Evolutionary conservation across 192 early-diverging fungal species (phyloP).

Genomic region (Anaeromyces robustus): DNA sequence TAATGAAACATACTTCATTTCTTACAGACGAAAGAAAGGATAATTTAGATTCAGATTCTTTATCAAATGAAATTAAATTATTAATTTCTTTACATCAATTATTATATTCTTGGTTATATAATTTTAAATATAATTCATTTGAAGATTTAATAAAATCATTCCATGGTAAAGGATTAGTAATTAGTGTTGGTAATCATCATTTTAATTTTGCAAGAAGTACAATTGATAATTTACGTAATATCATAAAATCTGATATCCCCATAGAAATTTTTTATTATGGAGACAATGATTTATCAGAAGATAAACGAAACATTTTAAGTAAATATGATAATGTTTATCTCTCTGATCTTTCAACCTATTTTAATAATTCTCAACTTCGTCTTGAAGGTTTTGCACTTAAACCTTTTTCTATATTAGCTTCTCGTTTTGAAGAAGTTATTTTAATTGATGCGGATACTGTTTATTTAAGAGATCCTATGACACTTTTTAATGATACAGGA

Average conservation of each 20-base stretch:
- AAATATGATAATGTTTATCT: slow-evolving; percentile 15
- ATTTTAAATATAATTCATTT: not conserved
- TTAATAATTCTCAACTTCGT: slow-evolving; percentile 18
- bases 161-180: slow-evolving; percentile 20
- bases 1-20: not conserved
- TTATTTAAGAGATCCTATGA: slow-evolving; percentile 38
- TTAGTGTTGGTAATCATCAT: slow-evolving; percentile 27
- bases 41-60: not conserved
- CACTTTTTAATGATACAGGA: slow-evolving; percentile 25
- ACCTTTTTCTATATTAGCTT: slow-evolving; percentile 48
- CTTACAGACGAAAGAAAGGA: not conserved
- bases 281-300: slow-evolving; percentile 16
- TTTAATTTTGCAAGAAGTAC: slow-evolving; percentile 18
- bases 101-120: not conserved
- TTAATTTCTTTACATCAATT: not conserved
- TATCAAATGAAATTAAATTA: not conserved
- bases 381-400: slow-evolving; percentile 55
- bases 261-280: slow-evolving; percentile 41
- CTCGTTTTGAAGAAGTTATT: slow-evolving; percentile 39
- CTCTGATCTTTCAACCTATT: slow-evolving; percentile 11
- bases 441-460: slow-evolving; percentile 55
- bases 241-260: slow-evolving; percentile 27
- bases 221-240: slow-evolving; percentile 17
- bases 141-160: not conserved
- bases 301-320: slow-evolving; percentile 11